Conservation (phyloP, 2,329 filamentous ascomycete species). For the Harringtonia aguacate region DNA sequence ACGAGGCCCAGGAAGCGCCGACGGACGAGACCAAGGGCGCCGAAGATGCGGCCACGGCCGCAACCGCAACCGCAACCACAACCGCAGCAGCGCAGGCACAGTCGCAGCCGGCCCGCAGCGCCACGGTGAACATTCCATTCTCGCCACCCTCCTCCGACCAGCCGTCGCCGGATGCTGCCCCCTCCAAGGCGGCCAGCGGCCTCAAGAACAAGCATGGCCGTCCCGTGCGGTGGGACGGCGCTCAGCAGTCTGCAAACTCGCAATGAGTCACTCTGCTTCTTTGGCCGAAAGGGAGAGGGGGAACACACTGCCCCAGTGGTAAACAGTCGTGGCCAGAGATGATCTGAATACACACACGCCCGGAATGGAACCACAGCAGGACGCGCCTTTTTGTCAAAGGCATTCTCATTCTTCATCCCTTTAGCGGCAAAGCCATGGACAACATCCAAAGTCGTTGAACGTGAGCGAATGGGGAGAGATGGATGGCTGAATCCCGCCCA, state of each 20-base stretch:
- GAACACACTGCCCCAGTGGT: too few species aligned
- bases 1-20: slow-evolving; percentile 22
- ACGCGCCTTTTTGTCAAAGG: too few species aligned
- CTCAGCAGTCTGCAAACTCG: neutral
- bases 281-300: neutral
- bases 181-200: neutral
- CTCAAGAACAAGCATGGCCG: slow-evolving; percentile 8
- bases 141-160: neutral
- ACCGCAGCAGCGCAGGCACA: neutral
- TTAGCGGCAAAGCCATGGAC: too few species aligned
- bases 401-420: too few species aligned
- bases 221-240: slow-evolving; percentile 6
- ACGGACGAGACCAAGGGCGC: slow-evolving; percentile 10
- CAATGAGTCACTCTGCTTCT: too few species aligned
- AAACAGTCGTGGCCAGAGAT: too few species aligned
- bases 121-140: slow-evolving; percentile 1
- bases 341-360: too few species aligned
- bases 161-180: neutral
- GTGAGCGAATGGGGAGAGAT: too few species aligned
- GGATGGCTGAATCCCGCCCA: too few species aligned
- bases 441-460: too few species aligned
- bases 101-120: neutral
- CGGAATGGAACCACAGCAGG: too few species aligned
- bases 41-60: neutral
- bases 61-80: neutral